Evolutionary conservation across 371 early-diverging fungal genomes (phyloP).

Genomic region (Chytridium lagenaria): DNA sequence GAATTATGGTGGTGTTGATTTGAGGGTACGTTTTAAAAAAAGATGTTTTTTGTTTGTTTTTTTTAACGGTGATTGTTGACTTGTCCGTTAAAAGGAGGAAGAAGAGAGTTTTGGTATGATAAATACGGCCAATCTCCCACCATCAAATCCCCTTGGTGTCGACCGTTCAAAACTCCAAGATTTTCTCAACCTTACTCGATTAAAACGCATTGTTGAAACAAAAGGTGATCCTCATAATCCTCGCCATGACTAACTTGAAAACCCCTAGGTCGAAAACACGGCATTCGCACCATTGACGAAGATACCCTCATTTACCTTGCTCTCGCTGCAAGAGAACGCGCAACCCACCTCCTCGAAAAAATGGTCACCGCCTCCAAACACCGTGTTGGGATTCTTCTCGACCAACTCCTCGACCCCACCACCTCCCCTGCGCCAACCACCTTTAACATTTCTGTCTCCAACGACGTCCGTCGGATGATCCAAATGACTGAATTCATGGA

Average conservation of each 20-base stretch:
- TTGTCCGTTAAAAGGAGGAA: slow-evolving; percentile 38
- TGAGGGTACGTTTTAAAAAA: slow-evolving; percentile 55
- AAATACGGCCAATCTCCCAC: background rate
- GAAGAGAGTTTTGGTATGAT: slow-evolving; percentile 31
- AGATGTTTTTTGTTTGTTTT: background rate
- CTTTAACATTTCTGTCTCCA: slow-evolving; percentile 48
- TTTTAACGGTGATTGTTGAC: too few species aligned
- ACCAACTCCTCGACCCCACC: slow-evolving; percentile 62
- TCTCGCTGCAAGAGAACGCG: slow-evolving; percentile 72
- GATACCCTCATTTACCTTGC: slow-evolving; percentile 73
- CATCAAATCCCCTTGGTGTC: slow-evolving; percentile 36
- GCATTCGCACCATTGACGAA: slow-evolving; percentile 60
- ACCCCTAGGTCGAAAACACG: slow-evolving; percentile 43
- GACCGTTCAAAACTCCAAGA: slow-evolving; percentile 59
- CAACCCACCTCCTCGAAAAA: slow-evolving; percentile 67
- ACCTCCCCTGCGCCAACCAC: slow-evolving; percentile 45
- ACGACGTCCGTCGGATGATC: slow-evolving; percentile 27
- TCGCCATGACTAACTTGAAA: background rate
- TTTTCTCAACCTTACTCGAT: slow-evolving; percentile 58
- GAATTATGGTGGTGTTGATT: slow-evolving; percentile 86
- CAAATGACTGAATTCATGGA: slow-evolving; percentile 22
- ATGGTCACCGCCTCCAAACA: slow-evolving; percentile 76
- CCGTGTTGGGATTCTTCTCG: slow-evolving; percentile 70
- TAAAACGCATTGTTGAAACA: slow-evolving; percentile 51
- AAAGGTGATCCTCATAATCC: slow-evolving; percentile 45